Evolutionary conservation across 2,329 filamentous ascomycete genomes (phyloP), one percentile per base, ranked within the genome.

Genomic region (Periglandula ipomoeae): DNA sequence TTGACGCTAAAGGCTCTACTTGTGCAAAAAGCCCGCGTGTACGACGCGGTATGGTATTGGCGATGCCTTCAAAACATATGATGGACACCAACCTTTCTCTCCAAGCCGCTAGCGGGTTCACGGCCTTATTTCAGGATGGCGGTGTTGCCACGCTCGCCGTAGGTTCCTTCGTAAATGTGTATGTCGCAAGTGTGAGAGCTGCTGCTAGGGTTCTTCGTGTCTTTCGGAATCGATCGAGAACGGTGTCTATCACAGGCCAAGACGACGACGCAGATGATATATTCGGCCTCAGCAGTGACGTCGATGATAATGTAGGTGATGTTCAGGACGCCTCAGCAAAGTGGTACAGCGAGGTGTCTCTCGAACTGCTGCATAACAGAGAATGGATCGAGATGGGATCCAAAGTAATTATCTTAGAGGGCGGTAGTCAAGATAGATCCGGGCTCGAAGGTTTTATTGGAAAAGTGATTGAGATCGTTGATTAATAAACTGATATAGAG

Each of bases 101-200:
- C 1, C 78, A 82, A 55, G 76, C 82, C 41, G 80, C 82, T 15
- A 84, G 78, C 24, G 83, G 83, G 0, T 78, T 89, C 55, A 81
- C 80, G 1, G 89, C 88, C 0, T 74, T 76, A 1, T 94, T 96
- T 59, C 70, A 76, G 1, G 76, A 84, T 5, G 65, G 73, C 0
- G 79, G 84, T 44, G 77, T 0, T 77, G 76, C 22, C 71, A 77
- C 1, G n/a, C 71, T 96, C 6, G 74, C 77, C 0, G 69, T 81
- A 1, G 86, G 87, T 1, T 83, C 78, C 37, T 72, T 84, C 30
- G 82, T 90, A 5, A 89, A 94, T 26, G 79, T 91, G 1, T 97
- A 96, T 60, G 80, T 90, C 37, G 89, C 88, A 17, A 96, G 89
- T 60, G 83, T 97, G 13, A 79, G 91, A 8, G 85, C 89, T 1